These are phyloP conservation scores for Arabidopsis lyrata DNA, from an alignment of 441 rosid species.

Conservation along the genomic window DNA sequence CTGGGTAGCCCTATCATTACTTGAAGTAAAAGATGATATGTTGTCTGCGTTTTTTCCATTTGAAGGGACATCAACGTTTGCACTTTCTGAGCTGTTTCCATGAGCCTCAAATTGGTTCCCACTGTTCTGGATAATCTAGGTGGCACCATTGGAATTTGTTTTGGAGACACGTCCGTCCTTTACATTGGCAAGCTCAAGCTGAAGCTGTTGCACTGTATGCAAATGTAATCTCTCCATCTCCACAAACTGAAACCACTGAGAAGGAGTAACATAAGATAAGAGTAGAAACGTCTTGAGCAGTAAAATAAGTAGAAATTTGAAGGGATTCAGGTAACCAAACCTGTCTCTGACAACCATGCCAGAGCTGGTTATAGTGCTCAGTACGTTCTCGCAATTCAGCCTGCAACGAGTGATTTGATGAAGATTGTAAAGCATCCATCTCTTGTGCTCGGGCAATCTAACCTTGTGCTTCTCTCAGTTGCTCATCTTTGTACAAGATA, in stretches of 20 bases:
- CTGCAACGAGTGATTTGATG: constrained; percentile 76
- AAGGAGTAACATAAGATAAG: constrained; percentile 36
- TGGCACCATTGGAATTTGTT: constrained; percentile 55
- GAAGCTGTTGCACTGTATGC: constrained; percentile 91
- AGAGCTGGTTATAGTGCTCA: constrained; percentile 93
- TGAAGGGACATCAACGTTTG: constrained; percentile 42
- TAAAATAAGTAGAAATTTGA: background rate
- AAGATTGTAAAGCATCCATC: constrained; percentile 87
- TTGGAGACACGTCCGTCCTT: constrained; percentile 73
- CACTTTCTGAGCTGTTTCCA: constrained; percentile 51
- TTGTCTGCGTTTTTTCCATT: constrained; percentile 59
- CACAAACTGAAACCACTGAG: constrained; percentile 61
- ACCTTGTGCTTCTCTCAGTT: constrained; percentile 76
- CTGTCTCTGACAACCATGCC: constrained; percentile 97
- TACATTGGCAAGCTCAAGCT: constrained; percentile 77
- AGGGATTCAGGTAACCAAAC: constrained; percentile 40
- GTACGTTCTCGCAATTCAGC: constrained; percentile 85
- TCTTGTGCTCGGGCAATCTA: constrained; percentile 91
- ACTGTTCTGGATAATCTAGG: constrained; percentile 65
- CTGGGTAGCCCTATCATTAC: constrained; percentile 59
- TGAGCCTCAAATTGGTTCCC: constrained; percentile 62
- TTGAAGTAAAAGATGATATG: constrained; percentile 52
- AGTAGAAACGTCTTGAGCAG: constrained; percentile 1
- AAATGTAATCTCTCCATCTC: constrained; percentile 93
- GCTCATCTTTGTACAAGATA: constrained; percentile 85